Conservation (phyloP, 2,329 filamentous ascomycete genomes). For the Oidium heveae region DNA sequence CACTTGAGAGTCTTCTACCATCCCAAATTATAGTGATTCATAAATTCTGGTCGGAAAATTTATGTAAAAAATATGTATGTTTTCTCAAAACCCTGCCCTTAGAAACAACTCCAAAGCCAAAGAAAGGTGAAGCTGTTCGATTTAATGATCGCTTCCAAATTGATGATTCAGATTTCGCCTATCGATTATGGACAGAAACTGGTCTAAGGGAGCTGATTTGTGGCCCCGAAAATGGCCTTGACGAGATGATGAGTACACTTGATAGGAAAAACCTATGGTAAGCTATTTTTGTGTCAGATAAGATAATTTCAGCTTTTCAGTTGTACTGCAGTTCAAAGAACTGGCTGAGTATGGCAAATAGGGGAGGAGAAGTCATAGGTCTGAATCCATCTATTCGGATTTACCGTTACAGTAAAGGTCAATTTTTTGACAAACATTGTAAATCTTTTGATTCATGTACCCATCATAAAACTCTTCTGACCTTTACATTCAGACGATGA, state of each 20-base stretch:
- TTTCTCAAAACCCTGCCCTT: conserved; percentile 35
- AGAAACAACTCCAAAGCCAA: conserved; percentile 39
- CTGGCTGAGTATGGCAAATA: conserved; percentile 16
- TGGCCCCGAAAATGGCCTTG: conserved; percentile 6
- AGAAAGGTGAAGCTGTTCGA: conserved; percentile 41
- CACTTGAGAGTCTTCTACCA: conserved; percentile 25
- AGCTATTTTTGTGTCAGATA: not conserved
- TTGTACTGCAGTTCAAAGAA: not conserved
- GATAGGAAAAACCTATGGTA: conserved; percentile 12
- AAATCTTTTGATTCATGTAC: conserved; percentile 18
- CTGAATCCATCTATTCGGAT: conserved; percentile 73
- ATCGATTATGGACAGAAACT: conserved; percentile 51
- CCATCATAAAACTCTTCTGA: conserved; percentile 1
- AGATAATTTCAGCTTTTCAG: no score
- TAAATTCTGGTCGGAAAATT: conserved; percentile 31
- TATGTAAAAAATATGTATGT: conserved; percentile 37
- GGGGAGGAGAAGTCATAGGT: conserved; percentile 65
- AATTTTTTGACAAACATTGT: conserved; percentile 90
- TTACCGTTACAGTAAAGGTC: conserved; percentile 63
- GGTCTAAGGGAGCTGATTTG: conserved; percentile 32
- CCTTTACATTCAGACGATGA: conserved; percentile 46
- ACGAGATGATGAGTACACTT: conserved; percentile 9
- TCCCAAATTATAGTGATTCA: conserved; percentile 38
- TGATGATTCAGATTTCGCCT: conserved; percentile 48
- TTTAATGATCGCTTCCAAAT: conserved; percentile 82